Base-by-base conservation (phyloP, 805 yeast species). In the Yarrowia bubula region DNA sequence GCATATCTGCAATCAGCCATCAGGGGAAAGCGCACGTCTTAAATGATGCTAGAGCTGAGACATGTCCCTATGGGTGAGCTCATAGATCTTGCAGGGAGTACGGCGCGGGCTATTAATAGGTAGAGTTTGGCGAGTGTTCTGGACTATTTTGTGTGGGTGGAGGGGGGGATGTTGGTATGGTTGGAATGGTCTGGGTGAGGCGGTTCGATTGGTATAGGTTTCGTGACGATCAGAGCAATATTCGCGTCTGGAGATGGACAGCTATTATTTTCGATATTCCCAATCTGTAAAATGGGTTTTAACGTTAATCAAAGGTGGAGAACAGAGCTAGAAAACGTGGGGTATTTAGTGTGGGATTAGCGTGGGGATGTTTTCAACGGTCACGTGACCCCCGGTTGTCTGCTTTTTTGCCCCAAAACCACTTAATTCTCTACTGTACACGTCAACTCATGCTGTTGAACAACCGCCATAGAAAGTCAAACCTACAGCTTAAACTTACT, bases 31-130 rank as follows among this genome's bases (percentile, higher is more conserved):
- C 41, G 35, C 55, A 41, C 55, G 55, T 48, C 55, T 48, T 48
- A 48, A 48, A 48, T 48, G 55, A 48, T 33, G 55, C 55, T 48
- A 48, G 55, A 48, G 32, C 55, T 48, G 55, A 48, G 55, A 48
- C 55, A 48, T 48, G 55, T 47, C 53, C 53, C 32, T 47, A 47
- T 47, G 15, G 53, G 38, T 32, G 53, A 33, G 53, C 39, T 47
- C 39, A 32, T 5, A 18, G 55, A 48, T 33, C 32, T 33, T 48
- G 55, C 55, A 48, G 55, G 55, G 55, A 48, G 53, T 35, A 35
- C 55, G 55, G 55, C 55, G 35, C 55, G 11, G 15, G 41, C 55
- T 48, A 48, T 48, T 11, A 48, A 48, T 48, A 48, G 55, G 55
- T 48, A 33, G 55, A 48, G 55, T 48, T 48, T 17, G 28, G 11